These are phyloP conservation scores for Nasturtium officinale DNA, from an alignment of 345 rosid species.

Conservation along the genomic window DNA sequence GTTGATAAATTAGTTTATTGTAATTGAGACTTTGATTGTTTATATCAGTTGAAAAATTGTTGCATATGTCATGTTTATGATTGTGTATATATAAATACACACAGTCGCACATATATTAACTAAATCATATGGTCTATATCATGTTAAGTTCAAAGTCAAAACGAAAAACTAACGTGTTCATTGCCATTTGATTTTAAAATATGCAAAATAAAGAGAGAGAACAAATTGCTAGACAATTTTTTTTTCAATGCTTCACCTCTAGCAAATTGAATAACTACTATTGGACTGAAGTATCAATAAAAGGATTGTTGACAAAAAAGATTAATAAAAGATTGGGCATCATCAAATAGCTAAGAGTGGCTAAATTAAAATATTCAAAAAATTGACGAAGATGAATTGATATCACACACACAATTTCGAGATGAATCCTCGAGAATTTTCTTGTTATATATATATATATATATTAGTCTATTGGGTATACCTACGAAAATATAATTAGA, in stretches of 20 bases:
- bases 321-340: not conserved
- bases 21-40: conserved; percentile 15
- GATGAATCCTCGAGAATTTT: not conserved
- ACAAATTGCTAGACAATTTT: not conserved
- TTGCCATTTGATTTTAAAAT: not conserved
- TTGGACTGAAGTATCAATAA: not conserved
- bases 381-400: not conserved
- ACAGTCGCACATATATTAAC: not conserved
- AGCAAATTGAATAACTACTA: not conserved
- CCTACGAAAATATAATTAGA: conserved; percentile 36
- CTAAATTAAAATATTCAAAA: not conserved
- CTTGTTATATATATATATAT: not conserved
- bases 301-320: not conserved
- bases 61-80: conserved; percentile 7
- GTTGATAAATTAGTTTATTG: conserved; percentile 6
- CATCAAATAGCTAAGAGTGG: not conserved
- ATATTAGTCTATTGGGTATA: not conserved
- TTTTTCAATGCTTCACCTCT: too few species aligned
- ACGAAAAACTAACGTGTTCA: not conserved
- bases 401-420: not conserved
- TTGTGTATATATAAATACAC: not conserved
- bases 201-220: not conserved
- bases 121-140: not conserved
- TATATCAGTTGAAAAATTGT: not conserved
- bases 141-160: not conserved